phyloP scores from a whole-genome alignment of 192 early-diverging fungal species.

The Coemansia sp. region DNA sequence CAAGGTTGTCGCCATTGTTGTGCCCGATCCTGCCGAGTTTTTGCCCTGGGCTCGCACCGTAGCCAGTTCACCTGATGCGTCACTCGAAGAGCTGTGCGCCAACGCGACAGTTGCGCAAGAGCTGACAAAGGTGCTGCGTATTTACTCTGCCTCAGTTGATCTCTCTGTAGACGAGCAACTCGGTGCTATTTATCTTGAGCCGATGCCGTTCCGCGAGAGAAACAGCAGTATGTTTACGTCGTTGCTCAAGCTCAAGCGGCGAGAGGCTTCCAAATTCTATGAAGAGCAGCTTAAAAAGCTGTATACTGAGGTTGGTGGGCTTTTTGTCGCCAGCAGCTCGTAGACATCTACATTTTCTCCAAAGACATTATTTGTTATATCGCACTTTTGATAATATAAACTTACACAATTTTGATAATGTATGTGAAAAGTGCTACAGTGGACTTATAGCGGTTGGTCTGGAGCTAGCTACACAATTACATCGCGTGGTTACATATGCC shows the following conservation, averaged over 20 bases:
- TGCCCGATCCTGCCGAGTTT: conserved; percentile 69
- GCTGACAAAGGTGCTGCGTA: conserved; percentile 58
- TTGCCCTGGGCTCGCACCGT: conserved; percentile 59
- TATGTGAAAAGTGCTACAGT: conserved; percentile 12
- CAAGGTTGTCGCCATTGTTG: conserved; percentile 77
- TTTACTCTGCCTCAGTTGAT: conserved; percentile 57
- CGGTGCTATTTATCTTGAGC: conserved; percentile 65
- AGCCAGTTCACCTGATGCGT: conserved; percentile 19
- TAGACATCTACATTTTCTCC: not conserved
- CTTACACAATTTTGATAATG: too few relatives aligned
- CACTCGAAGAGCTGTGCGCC: conserved; percentile 56
- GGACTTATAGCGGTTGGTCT: not conserved
- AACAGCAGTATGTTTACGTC: conserved; percentile 73
- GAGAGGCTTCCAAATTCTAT: conserved; percentile 49
- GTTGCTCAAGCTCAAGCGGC: conserved; percentile 79
- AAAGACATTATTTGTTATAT: conserved; percentile 19
- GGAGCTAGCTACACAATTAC: not conserved
- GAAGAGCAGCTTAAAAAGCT: conserved; percentile 49
- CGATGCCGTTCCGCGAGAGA: conserved; percentile 66
- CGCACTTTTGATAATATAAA: not conserved
- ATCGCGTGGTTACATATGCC: too few relatives aligned
- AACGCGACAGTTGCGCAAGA: conserved; percentile 54
- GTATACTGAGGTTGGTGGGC: conserved; percentile 53
- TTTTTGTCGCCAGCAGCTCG: conserved; percentile 55
- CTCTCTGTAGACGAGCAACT: conserved; percentile 78